Evolutionary conservation across 2,329 filamentous ascomycete genomes (phyloP), one percentile per base, ranked within the genome.

Genomic region (Hypoxylon sp.): DNA sequence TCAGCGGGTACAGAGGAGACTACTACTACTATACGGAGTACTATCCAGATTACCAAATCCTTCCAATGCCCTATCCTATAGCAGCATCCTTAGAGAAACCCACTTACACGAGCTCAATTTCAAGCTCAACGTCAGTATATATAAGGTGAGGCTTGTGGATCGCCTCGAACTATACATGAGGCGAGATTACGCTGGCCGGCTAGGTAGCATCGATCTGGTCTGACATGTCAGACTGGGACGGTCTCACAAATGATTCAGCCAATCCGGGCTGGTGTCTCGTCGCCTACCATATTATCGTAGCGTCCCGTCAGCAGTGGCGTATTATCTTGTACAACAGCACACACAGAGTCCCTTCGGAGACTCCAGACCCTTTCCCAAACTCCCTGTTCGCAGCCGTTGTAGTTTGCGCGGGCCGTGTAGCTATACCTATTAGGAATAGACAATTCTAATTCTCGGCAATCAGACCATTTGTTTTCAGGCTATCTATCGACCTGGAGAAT

Each of bases 231-330:
- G 55, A 57, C 59, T 62, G 56, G 62, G 54, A 13, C 39, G 43
- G 41, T 20, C 22, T 41, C 20, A 56, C 34, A 64, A 67, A 59
- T 59, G 48, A 41, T 32, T 50, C 53, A 17, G 41, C 56, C 56
- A 59, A 67, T 65, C 62, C 47, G 43, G 47, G 28, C 20, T 39
- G 8, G 47, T 49, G 47, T 49, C 49, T 56, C 24, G 58, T 49
- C 49, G 22, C 55, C 52, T 57, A 57, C 59, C 59, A 60, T 67
- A 65, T 60, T 59, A 60, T 58, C 24, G 62, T 65, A 65, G 34
- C 65, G 56, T 59, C 52, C 65, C 62, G 65, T 60, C 62, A 55
- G 61, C 55, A 47, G 51, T 61, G 58, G 68, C 55, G 54, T 60
- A 63, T 20, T 20, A 51, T 17, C 54, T 64, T 56, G n/a, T 63